phyloP scores from a whole-genome alignment of 495 filamentous ascomycete species.

The Trichoderma orchidacearum region DNA sequence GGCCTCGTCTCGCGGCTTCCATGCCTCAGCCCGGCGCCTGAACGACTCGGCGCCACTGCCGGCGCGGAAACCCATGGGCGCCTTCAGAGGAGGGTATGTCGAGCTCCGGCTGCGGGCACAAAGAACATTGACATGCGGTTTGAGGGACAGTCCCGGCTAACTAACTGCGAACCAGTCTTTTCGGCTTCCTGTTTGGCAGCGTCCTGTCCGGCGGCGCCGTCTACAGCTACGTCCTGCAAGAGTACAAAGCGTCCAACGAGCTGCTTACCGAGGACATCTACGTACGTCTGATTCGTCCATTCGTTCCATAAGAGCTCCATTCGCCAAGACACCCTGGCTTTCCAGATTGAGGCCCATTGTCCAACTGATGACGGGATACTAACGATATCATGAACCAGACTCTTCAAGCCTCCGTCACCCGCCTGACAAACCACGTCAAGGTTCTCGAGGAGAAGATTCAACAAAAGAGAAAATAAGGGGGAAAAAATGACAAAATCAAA shows the following conservation, averaged over 20 bases:
- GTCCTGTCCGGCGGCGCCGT: slow-evolving; percentile 64
- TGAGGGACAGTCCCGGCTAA: slow-evolving; percentile 6
- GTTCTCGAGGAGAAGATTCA: slow-evolving; percentile 75
- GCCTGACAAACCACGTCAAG: slow-evolving; percentile 69
- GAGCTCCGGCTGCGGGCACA: neutral
- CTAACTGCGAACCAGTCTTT: slow-evolving; percentile 41
- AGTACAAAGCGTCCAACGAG: slow-evolving; percentile 90
- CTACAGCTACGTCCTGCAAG: slow-evolving; percentile 84
- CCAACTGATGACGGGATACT: too few species aligned
- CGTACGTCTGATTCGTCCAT: slow-evolving; percentile 44
- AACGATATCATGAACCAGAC: slow-evolving; percentile 36
- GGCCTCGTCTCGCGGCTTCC: slow-evolving; percentile 21
- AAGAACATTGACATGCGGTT: slow-evolving; percentile 1
- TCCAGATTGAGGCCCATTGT: too few species aligned
- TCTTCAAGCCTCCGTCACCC: slow-evolving; percentile 74
- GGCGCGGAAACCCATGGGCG: slow-evolving; percentile 70
- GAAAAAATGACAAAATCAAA: neutral
- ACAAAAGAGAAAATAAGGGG: slow-evolving; percentile 26
- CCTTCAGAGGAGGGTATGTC: slow-evolving; percentile 76
- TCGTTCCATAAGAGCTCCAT: slow-evolving; percentile 15
- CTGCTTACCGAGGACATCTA: slow-evolving; percentile 91
- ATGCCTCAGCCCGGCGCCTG: slow-evolving; percentile 31
- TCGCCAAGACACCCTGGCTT: too few species aligned
- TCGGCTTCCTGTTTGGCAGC: slow-evolving; percentile 86
- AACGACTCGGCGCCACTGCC: slow-evolving; percentile 39